These are phyloP conservation scores for Aspergillus sp. DNA, from an alignment of 2,329 filamentous ascomycete genomes.

Conservation along the genomic window DNA sequence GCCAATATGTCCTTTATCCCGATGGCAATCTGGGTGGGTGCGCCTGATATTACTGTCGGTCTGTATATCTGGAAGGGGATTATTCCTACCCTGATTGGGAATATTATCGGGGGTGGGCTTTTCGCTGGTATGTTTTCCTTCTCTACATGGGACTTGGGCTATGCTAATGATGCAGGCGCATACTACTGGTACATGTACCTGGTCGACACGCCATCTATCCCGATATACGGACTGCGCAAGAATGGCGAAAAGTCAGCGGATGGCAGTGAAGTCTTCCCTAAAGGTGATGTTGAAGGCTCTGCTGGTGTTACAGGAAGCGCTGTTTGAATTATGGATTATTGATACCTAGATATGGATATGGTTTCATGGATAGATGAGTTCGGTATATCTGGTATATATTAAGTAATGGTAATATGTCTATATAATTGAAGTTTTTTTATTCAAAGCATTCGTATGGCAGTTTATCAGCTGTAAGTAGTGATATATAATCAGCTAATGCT, in stretches of 20 bases:
- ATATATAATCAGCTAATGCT: too few species aligned
- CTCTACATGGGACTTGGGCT: not conserved
- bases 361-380: too few species aligned
- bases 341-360: too few species aligned
- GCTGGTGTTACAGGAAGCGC: not conserved
- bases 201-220: conserved; percentile 14
- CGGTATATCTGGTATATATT: too few species aligned
- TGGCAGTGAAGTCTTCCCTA: not conserved
- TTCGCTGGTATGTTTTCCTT: conserved; percentile 41
- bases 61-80: conserved; percentile 57
- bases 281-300: conserved; percentile 1
- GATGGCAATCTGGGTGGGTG: conserved; percentile 46
- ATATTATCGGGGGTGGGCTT: conserved; percentile 49
- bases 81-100: conserved; percentile 50
- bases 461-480: too few species aligned
- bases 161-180: conserved; percentile 14
- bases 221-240: conserved; percentile 10
- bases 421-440: too few species aligned
- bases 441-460: too few species aligned
- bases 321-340: too few species aligned
- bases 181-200: conserved; percentile 49
- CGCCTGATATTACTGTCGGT: conserved; percentile 41
- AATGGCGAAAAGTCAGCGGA: not conserved
- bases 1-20: conserved; percentile 55
- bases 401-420: too few species aligned